These are phyloP conservation scores for Suillus plorans DNA, from an alignment of 768 basidiomycete genomes.

Conservation along the genomic window DNA sequence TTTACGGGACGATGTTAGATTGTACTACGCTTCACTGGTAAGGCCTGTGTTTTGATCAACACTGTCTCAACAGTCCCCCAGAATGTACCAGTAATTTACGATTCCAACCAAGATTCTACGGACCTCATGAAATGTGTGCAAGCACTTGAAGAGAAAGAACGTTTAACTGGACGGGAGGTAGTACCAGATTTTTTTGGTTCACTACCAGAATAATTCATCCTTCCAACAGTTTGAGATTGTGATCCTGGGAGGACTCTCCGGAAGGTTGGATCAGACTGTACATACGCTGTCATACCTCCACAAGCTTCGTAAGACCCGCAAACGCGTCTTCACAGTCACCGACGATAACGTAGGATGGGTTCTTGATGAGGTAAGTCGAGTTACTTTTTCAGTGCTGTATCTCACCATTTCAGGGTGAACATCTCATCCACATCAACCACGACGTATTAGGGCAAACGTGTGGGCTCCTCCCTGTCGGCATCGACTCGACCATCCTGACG, in stretches of 20 bases:
- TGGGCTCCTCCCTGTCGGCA: constrained; percentile 90
- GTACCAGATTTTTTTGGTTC: constrained; percentile 1
- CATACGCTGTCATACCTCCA: constrained; percentile 85
- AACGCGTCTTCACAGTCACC: constrained; percentile 74
- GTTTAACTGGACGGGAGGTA: constrained; percentile 38
- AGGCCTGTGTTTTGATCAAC: constrained; percentile 5
- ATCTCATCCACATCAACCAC: constrained; percentile 76
- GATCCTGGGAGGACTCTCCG: constrained; percentile 85
- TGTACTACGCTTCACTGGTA: constrained; percentile 65
- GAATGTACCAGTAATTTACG: constrained; percentile 69
- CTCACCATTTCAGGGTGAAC: constrained; percentile 65
- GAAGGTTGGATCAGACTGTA: constrained; percentile 91
- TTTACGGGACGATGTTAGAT: constrained; percentile 67
- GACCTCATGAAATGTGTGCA: constrained; percentile 93
- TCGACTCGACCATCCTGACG: constrained; percentile 72
- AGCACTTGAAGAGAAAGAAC: constrained; percentile 60
- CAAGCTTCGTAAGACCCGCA: constrained; percentile 64
- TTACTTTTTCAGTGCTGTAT: neutral
- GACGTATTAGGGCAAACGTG: constrained; percentile 80
- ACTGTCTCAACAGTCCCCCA: constrained; percentile 25
- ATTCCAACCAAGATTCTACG: constrained; percentile 79
- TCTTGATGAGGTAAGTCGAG: constrained; percentile 60
- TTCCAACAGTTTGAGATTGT: constrained; percentile 61
- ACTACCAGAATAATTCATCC: neutral
- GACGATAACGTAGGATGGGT: constrained; percentile 93